A percentile compares a stretch with the other conserved stretches of the same genome.
Evolutionary conservation across 2,329 filamentous ascomycete species (phyloP).

Genomic region (Xenoacremonium recifei): DNA sequence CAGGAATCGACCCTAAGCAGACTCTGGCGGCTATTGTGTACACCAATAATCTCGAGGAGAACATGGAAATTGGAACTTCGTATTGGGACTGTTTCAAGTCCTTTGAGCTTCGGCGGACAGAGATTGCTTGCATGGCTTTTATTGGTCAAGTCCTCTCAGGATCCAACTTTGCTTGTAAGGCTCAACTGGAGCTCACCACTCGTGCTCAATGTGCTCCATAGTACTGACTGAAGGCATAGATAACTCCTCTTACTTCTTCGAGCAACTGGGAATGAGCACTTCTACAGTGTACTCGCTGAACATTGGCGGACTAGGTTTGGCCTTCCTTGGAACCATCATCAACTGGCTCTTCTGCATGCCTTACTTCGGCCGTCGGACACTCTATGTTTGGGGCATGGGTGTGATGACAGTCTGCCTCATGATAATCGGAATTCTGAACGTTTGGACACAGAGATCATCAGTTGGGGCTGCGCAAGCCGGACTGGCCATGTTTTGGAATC

Average conservation of each 20-base stretch:
- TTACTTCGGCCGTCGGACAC: constrained; percentile 36
- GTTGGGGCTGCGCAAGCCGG: not conserved
- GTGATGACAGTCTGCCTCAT: constrained; percentile 34
- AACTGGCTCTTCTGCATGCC: constrained; percentile 36
- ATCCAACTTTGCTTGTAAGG: constrained; percentile 1
- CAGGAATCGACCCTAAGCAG: constrained; percentile 6
- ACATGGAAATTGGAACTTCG: not conserved
- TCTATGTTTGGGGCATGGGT: constrained; percentile 35
- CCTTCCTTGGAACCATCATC: constrained; percentile 30
- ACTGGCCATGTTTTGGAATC: not conserved
- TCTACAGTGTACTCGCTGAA: constrained; percentile 4
- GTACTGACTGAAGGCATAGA: no score
- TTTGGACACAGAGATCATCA: not conserved
- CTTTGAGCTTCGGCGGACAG: constrained; percentile 3
- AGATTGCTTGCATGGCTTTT: constrained; percentile 2
- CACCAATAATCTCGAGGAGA: constrained; percentile 30
- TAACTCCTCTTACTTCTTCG: not conserved
- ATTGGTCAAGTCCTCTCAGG: constrained; percentile 1
- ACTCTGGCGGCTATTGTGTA: constrained; percentile 38
- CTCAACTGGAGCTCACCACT: not conserved
- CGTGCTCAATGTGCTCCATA: not conserved
- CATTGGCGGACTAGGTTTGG: constrained; percentile 6
- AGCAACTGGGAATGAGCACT: constrained; percentile 1
- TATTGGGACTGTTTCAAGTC: constrained; percentile 5
- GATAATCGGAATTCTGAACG: constrained; percentile 31